Evolutionary conservation across 2,329 filamentous ascomycete genomes (phyloP).

Genomic region (Lasiodiplodia sp.): DNA sequence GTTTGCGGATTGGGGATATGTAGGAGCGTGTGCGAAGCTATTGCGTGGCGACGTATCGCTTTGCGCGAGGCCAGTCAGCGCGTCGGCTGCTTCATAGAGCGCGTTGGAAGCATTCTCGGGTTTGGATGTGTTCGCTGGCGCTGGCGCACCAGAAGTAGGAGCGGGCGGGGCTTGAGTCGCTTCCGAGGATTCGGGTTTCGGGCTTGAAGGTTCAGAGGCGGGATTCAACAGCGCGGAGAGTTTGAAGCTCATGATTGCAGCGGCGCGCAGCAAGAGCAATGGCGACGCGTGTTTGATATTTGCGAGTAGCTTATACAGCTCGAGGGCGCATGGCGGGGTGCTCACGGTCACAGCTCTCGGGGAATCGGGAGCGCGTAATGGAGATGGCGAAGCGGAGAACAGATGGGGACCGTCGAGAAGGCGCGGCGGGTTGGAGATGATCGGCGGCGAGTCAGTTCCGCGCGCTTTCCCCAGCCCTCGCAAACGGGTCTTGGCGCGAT

Average conservation of each 20-base stretch:
- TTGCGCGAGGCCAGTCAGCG: constrained; percentile 46
- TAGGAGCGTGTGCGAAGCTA: not conserved
- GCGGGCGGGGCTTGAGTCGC: not conserved
- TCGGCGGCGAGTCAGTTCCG: constrained; percentile 23
- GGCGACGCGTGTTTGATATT: not conserved
- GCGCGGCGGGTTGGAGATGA: constrained; percentile 21
- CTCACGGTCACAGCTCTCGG: not conserved
- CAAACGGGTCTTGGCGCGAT: constrained; percentile 15
- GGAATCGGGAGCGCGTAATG: constrained; percentile 2
- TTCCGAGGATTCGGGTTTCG: not conserved
- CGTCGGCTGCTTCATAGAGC: constrained; percentile 50
- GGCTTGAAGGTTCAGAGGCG: constrained; percentile 31
- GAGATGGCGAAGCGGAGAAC: constrained; percentile 25
- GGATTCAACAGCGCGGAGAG: constrained; percentile 49
- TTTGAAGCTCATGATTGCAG: constrained; percentile 36
- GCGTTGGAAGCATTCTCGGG: constrained; percentile 29
- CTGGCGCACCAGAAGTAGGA: not conserved
- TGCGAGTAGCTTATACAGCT: not conserved
- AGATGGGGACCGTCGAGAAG: constrained; percentile 2
- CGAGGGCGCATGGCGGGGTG: constrained; percentile 16
- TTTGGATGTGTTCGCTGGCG: not conserved
- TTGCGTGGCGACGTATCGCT: constrained; percentile 10
- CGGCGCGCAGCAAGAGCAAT: constrained; percentile 1
- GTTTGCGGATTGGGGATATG: not conserved
- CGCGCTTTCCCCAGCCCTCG: not conserved